Evolutionary conservation across 768 basidiomycete genomes (phyloP), one percentile per base, ranked within the genome.

Genomic region (Mycena sanguinolenta): DNA sequence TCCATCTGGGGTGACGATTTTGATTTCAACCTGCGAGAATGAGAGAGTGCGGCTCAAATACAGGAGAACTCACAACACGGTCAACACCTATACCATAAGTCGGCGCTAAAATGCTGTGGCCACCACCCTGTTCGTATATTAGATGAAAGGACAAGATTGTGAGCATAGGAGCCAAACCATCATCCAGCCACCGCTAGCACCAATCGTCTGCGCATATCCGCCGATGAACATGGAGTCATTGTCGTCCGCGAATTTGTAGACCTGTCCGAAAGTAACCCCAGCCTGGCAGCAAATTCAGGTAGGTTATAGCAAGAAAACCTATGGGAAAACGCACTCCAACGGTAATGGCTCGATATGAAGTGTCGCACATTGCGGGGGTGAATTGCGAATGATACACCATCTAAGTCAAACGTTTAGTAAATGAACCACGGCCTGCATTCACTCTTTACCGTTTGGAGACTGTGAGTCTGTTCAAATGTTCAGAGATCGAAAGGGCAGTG

Each of bases 1-100:
- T n/a, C n/a, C n/a, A n/a, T n/a, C n/a, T n/a, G n/a, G n/a, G n/a
- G n/a, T n/a, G n/a, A n/a, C n/a, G n/a, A n/a, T n/a, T n/a, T n/a
- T n/a, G 72, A 84, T 82, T 65, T 79, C 71, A 19, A 81, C 72
- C 68, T 69, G 13, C 1, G 39, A 58, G n/a, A 46, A 14, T 55
- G 0, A 32, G 14, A 16, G 16, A 25, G 3, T 17, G 16, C 16
- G 13, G 21, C 4, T 36, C 3, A 27, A 63, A 39, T 19, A 16
- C 16, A 55, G n/a, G 16, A 34, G 50, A 50, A 38, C 63, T 30
- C 38, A 69, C 67, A 12, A 75, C 75, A 30, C 79, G 75, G 70
- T 82, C 82, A 0, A 77, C 80, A 14, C 75, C 76, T 50, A 80
- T 77, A 55, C 82, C 83, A 55, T 76, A 77, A 1, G 67, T 70